Base-by-base conservation (phyloP, 2,329 filamentous ascomycete genomes). In the Arthrocladium fulminans region DNA sequence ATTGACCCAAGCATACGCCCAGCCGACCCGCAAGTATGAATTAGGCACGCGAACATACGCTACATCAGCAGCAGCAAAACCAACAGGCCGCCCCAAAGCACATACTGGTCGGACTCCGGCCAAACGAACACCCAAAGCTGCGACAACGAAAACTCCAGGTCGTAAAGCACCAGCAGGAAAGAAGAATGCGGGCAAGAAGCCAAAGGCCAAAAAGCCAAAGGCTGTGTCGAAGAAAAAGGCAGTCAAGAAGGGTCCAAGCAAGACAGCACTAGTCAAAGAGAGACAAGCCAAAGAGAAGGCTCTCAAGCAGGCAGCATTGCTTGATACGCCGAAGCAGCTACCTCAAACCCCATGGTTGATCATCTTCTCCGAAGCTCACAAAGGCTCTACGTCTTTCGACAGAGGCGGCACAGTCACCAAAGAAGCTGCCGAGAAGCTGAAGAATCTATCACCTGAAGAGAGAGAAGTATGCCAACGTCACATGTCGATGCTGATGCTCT, bases 301-400 rank as follows among this genome's bases (percentile, higher is more conserved):
- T 29, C 60, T 70, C 38, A 68, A 69, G 52, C 51, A 51, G 17
- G 57, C 57, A 30, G 61, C 61, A 5, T 54, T 67, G 27, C 40
- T 49, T 15, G 40, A 49, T 23, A 20, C 39, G 6, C 39, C 47
- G 1, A 49, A 49, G 23, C 2, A 10, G 8, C 45, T 40, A 13
- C 45, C 45, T 29, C 22, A n/a, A 3, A 32, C 35, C 5, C 6
- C 45, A 10, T 48, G 45, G 45, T 20, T 13, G n/a, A 24, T 48
- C 22, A 4, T 39, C 23, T 39, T 39, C n/a, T 3, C 22, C 22
- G 44, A 47, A 29, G 29, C 43, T 10, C 5, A 35, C 7, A 4
- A 37, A 22, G 3, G n/a, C 6, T 45, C 41, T 8, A n/a, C 17
- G 5, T 5, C 17, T 35, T 19, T 32, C 10, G 13, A 10, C n/a